phyloP scores from a whole-genome alignment of 768 basidiomycete species.

The Macrocybe gigantea region DNA sequence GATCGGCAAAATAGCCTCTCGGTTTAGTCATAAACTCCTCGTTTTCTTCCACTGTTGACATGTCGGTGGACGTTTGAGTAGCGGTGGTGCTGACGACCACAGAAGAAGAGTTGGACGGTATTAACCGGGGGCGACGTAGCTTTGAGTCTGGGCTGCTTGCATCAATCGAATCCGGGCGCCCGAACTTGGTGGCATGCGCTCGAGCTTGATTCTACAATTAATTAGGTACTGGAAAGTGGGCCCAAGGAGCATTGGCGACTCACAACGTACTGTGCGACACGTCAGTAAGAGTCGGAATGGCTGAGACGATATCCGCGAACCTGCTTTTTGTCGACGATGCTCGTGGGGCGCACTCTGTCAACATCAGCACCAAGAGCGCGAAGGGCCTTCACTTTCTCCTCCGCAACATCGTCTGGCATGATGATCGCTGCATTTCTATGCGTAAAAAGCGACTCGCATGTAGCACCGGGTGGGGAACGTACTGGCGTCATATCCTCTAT shows the following conservation, averaged over 20 bases:
- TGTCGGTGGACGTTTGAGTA: constrained; percentile 30
- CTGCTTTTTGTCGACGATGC: constrained; percentile 96
- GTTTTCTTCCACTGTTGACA: constrained; percentile 26
- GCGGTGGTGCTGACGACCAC: constrained; percentile 51
- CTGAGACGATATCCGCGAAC: constrained; percentile 27
- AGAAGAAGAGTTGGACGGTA: constrained; percentile 39
- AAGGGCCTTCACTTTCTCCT: constrained; percentile 86
- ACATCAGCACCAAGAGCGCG: constrained; percentile 84
- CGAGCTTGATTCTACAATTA: constrained; percentile 75
- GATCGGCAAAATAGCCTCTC: constrained; percentile 91
- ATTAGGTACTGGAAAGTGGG: background rate
- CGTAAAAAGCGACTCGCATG: background rate
- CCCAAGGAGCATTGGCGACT: constrained; percentile 17
- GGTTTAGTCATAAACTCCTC: constrained; percentile 46
- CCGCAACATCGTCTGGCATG: constrained; percentile 84
- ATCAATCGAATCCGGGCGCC: constrained; percentile 31
- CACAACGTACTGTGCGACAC: constrained; percentile 53
- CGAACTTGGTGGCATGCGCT: constrained; percentile 72
- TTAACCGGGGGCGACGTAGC: constrained; percentile 19
- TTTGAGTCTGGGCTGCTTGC: constrained; percentile 11
- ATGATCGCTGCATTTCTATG: constrained; percentile 57
- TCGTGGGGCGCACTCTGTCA: constrained; percentile 85
- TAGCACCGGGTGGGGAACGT: constrained; percentile 16
- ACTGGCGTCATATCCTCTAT: constrained; percentile 87
- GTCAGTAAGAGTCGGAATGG: background rate